Evolutionary conservation across 345 rosid species (phyloP).

Genomic region (Aurinia saxatilis): DNA sequence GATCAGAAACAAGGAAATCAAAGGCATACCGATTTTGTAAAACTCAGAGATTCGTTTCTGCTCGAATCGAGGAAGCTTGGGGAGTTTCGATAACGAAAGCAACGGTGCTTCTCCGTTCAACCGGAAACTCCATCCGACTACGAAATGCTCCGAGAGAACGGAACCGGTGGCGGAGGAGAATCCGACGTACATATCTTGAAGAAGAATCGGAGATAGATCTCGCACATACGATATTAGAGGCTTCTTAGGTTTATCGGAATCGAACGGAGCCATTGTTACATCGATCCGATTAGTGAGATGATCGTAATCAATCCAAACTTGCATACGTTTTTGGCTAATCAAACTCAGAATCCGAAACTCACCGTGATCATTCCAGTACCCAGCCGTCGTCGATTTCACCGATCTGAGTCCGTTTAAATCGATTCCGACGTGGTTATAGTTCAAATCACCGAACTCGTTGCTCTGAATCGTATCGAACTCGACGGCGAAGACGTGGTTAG

Average conservation of each 20-base stretch:
- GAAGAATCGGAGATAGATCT: constrained; percentile 53
- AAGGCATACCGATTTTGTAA: constrained; percentile 26
- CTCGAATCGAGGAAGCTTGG: constrained; percentile 39
- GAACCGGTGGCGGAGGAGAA: constrained; percentile 88
- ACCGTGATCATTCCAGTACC: constrained; percentile 30
- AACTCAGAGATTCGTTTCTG: constrained; percentile 16
- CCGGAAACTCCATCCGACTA: constrained; percentile 77
- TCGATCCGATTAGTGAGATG: constrained; percentile 31
- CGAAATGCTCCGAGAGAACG: constrained; percentile 66
- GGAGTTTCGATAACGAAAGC: constrained; percentile 53
- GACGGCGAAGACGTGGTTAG: constrained; percentile 69
- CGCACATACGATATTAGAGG: constrained; percentile 51
- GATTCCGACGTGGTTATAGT: constrained; percentile 81
- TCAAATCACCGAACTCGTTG: constrained; percentile 52
- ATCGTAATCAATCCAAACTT: constrained; percentile 82
- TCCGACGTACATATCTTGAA: constrained; percentile 72
- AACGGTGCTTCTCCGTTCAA: constrained; percentile 50
- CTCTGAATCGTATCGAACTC: constrained; percentile 76
- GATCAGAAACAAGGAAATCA: constrained; percentile 18
- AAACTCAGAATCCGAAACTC: constrained; percentile 38
- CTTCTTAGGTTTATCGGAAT: constrained; percentile 44
- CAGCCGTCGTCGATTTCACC: constrained; percentile 42
- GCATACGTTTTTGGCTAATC: constrained; percentile 47
- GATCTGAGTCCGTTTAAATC: constrained; percentile 58
- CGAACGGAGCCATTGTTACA: constrained; percentile 55